These are phyloP conservation scores for Pythium diclinum DNA, from an alignment of 352 stramenopile species.

Conservation along the genomic window DNA sequence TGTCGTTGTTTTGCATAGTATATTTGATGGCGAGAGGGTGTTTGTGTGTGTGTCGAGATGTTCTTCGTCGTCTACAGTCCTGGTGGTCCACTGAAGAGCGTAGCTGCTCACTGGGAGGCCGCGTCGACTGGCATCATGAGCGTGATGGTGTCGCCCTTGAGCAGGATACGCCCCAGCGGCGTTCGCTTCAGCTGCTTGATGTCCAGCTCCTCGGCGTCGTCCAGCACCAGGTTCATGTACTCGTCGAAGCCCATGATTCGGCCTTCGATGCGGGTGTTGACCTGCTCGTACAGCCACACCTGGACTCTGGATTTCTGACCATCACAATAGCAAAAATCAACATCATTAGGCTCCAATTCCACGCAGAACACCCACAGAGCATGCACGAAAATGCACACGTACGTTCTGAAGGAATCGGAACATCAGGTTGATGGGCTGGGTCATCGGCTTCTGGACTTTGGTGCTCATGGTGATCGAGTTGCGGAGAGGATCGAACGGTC, in stretches of 20 bases:
- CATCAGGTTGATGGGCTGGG: constrained; percentile 99
- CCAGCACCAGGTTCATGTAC: constrained; percentile 99
- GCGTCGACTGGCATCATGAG: constrained; percentile 93
- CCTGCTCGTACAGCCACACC: constrained; percentile 99
- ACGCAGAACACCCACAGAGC: neutral
- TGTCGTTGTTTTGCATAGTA: neutral
- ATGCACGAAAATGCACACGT: constrained; percentile 26
- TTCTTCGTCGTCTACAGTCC: neutral
- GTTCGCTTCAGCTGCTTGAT: constrained; percentile 93
- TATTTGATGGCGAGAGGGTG: too few relatives aligned
- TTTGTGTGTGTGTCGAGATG: neutral
- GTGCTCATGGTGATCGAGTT: constrained; percentile 70
- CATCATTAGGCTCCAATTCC: neutral
- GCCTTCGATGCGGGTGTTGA: constrained; percentile 98
- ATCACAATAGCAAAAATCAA: constrained; percentile 10
- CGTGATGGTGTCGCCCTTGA: constrained; percentile 99
- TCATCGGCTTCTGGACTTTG: constrained; percentile 99
- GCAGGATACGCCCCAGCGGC: constrained; percentile 95
- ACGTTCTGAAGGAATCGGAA: constrained; percentile 98
- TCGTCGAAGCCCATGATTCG: constrained; percentile 98
- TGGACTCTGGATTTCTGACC: constrained; percentile 94
- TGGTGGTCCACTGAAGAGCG: neutral
- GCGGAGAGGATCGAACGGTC: neutral
- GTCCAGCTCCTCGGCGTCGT: constrained; percentile 97
- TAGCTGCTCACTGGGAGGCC: constrained; percentile 18